Evolutionary conservation across 768 basidiomycete genomes (phyloP), one percentile per base, ranked within the genome.

Genomic region (Steccherinum ochraceum): DNA sequence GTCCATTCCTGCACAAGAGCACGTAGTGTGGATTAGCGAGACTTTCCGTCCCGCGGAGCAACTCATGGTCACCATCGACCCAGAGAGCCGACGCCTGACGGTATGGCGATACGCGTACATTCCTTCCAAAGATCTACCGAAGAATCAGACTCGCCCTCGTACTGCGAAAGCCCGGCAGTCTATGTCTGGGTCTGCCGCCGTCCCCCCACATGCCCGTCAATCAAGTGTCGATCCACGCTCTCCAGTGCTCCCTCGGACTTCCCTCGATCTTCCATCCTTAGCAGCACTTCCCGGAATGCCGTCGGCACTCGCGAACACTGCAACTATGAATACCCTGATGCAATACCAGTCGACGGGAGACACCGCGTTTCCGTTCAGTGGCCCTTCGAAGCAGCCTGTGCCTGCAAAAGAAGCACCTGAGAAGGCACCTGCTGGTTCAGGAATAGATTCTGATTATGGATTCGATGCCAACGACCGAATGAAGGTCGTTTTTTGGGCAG

Each of bases 61-160:
- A 26, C 61, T 86, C 3, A 53, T 82, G 5, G 74, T 86, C 25
- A 87, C 86, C 1, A 67, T 84, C 21, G 73, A 86, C 52, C 62
- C 71, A 5, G 77, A 78, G 47, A 77, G 70, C 46, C 70, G 67
- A 11, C 72, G 71, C 43, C 56, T 89, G 2, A 77, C 83, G 1
- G 65, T 89, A 39, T 91, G 89, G 88, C 76, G 84, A 23, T 89
- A 89, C 61, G 76, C 73, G 0, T 84, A 83, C 57, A 65, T 84
- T 52, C 79, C 79, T 54, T 81, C 80, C 10, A 80, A 77, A 59
- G 77, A 79, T 52, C 61, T 72, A 16, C 72, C 74, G 12, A 60
- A 70, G 16, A 66, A 62, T 0, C 66, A 64, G 40, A 49, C 63
- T 24, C 51, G 59, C 3, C 16, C 50, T 3, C 45, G 50, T 27